phyloP scores from a whole-genome alignment of 768 basidiomycete genomes.

The Galerina marginata region DNA sequence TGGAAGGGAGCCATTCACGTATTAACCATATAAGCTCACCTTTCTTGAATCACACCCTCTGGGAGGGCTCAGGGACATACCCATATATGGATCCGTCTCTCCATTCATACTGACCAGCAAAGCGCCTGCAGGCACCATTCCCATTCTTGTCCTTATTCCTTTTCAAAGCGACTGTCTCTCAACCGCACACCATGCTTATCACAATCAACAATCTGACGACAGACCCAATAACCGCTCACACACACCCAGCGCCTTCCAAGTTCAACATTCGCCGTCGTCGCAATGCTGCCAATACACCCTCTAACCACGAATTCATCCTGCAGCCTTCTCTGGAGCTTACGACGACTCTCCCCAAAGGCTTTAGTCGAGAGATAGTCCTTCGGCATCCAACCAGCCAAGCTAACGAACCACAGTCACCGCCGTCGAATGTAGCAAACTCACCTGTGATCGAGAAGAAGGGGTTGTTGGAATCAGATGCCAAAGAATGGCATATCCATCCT shows the following conservation, averaged over 20 bases:
- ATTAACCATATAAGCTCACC: too few relatives aligned
- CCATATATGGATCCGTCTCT: too few relatives aligned
- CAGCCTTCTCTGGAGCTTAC: slow-evolving; percentile 21
- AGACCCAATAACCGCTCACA: slow-evolving; percentile 26
- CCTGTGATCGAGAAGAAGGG: slow-evolving; percentile 2
- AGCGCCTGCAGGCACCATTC: too few relatives aligned
- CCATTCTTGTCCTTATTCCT: too few relatives aligned
- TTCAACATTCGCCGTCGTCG: slow-evolving; percentile 13
- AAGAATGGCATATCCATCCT: slow-evolving; percentile 31
- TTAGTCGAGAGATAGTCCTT: slow-evolving; percentile 21
- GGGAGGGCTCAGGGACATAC: too few relatives aligned
- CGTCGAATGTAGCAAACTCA: background rate
- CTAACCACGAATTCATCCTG: slow-evolving; percentile 16
- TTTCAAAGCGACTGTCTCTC: too few relatives aligned
- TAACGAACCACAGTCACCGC: background rate
- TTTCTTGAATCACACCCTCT: too few relatives aligned
- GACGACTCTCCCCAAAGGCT: slow-evolving; percentile 25
- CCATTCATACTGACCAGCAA: too few relatives aligned
- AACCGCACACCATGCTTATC: slow-evolving; percentile 22
- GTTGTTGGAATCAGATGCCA: slow-evolving; percentile 2
- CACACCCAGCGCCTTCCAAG: slow-evolving; percentile 17
- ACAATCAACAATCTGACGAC: slow-evolving; percentile 34
- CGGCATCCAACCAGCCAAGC: background rate
- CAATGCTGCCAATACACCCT: background rate
- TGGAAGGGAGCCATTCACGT: too few relatives aligned